Base-by-base conservation (phyloP, 2,329 filamentous ascomycete genomes). In the Grosmannia serpens region DNA sequence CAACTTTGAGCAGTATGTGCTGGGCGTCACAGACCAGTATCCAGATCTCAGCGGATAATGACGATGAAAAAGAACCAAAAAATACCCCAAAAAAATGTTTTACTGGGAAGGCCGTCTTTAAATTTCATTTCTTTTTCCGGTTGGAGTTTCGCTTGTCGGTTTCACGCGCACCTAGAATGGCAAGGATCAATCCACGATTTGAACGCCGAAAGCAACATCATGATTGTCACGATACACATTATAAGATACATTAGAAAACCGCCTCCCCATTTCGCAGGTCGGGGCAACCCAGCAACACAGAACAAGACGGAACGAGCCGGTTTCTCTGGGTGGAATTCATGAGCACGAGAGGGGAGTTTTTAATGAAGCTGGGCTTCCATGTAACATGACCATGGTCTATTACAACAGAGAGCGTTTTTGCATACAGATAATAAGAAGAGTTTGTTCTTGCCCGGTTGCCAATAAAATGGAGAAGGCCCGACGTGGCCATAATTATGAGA, bases 21-120 rank as follows among this genome's bases (percentile, higher is more conserved):
- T 56, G 22, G 62, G 62, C 6, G 27, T 26, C 61, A 64, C n/a
- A 70, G 71, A 73, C 3, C 59, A 66, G 8, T 77, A 75, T 57
- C 70, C 70, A 2, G 65, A 49, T 27, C 10, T 49, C 46, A 49
- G 46, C 22, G 46, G 24, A 7, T 26, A 11, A 10, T 26, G 13
- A 26, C 15, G 35, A 15, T 17, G 35, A 13, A 13, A 38, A 38
- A 38, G 17, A 38, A 17, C n/a, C n/a, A n/a, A n/a, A n/a, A 44
- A 26, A 26, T 35, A 33, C 31, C 17, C 31, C n/a, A 26, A 49
- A 31, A 31, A 29, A 29, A 49, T 55, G 24, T 54, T 31, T 29
- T 33, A 55, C 35, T 55, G 35, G 35, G 35, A 38, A 17, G 35
- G 35, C 53, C n/a, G 24, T 55, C 53, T 55, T 24, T 47, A 22